These are phyloP conservation scores for Mycena amicta DNA, from an alignment of 768 basidiomycete genomes.

Conservation along the genomic window DNA sequence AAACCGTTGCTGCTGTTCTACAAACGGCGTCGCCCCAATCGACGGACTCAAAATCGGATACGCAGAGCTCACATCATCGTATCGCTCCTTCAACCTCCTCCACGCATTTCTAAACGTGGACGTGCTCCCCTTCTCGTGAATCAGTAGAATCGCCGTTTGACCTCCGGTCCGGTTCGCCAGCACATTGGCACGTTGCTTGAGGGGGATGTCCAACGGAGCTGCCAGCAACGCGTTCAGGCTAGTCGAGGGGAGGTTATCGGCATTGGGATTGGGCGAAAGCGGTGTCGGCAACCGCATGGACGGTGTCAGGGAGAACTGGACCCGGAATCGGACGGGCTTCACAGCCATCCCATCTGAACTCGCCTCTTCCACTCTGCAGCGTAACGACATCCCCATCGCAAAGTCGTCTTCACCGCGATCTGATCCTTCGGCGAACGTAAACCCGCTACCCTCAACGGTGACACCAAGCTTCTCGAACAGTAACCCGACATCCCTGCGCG, in stretches of 20 bases:
- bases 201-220: conserved; percentile 27
- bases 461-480: conserved; percentile 71
- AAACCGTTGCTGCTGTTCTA: conserved; percentile 45
- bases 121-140: conserved; percentile 89
- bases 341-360: conserved; percentile 45
- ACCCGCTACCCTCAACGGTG: conserved; percentile 40
- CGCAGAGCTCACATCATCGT: conserved; percentile 43
- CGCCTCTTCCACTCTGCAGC: conserved; percentile 58
- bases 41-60: conserved; percentile 44
- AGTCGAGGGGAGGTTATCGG: conserved; percentile 8
- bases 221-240: conserved; percentile 22
- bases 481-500: conserved; percentile 63
- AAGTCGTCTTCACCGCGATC: conserved; percentile 23
- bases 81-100: conserved; percentile 70
- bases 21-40: conserved; percentile 42
- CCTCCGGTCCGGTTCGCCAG: conserved; percentile 27
- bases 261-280: conserved; percentile 25
- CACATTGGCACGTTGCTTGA: conserved; percentile 29
- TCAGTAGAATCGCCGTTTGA: conserved; percentile 69
- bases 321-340: conserved; percentile 81
- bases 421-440: conserved; percentile 27
- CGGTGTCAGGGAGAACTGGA: conserved; percentile 60
- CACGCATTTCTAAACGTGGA: conserved; percentile 83
- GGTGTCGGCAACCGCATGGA: conserved; percentile 15
- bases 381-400: conserved; percentile 31